A percentile compares a stretch with the other conserved stretches of the same genome.
These are phyloP conservation scores for Salix caprea DNA, from an alignment of 345 rosid genomes.

Conservation along the genomic window DNA sequence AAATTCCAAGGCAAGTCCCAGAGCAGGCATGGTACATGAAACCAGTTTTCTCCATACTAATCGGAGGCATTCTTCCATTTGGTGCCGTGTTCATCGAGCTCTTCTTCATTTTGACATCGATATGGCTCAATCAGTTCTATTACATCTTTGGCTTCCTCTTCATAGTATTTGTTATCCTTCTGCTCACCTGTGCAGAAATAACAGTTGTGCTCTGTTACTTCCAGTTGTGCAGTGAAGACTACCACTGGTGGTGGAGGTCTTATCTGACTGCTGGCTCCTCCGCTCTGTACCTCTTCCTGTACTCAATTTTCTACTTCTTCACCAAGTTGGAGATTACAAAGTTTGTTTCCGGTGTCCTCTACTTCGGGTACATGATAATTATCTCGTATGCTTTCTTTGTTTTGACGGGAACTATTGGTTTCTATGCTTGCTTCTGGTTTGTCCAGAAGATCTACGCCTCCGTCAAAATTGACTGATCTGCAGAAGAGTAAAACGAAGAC, in stretches of 20 bases:
- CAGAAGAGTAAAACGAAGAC: constrained; percentile 7
- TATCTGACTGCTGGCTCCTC: constrained; percentile 95
- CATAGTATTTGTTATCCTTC: constrained; percentile 67
- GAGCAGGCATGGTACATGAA: constrained; percentile 91
- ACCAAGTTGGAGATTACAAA: constrained; percentile 92
- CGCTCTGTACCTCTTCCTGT: constrained; percentile 88
- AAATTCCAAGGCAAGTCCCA: constrained; percentile 77
- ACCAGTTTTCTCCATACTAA: constrained; percentile 64
- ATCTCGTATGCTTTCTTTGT: constrained; percentile 88
- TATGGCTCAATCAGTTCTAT: constrained; percentile 87
- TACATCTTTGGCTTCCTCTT: constrained; percentile 84
- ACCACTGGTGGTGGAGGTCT: constrained; percentile 99
- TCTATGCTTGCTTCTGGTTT: constrained; percentile 97
- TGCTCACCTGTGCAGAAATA: constrained; percentile 93
- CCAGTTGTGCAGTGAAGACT: constrained; percentile 96
- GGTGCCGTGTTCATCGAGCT: constrained; percentile 84
- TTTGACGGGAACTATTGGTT: constrained; percentile 89
- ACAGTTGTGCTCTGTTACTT: constrained; percentile 93
- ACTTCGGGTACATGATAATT: constrained; percentile 87
- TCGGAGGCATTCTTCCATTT: constrained; percentile 74
- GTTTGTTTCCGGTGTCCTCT: constrained; percentile 81
- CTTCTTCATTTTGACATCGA: constrained; percentile 80
- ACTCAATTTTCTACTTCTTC: constrained; percentile 92
- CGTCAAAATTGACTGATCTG: constrained; percentile 77
- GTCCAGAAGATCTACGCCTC: constrained; percentile 93